Conservation (phyloP, 257 asterid genomes). For the Salvia splendens region DNA sequence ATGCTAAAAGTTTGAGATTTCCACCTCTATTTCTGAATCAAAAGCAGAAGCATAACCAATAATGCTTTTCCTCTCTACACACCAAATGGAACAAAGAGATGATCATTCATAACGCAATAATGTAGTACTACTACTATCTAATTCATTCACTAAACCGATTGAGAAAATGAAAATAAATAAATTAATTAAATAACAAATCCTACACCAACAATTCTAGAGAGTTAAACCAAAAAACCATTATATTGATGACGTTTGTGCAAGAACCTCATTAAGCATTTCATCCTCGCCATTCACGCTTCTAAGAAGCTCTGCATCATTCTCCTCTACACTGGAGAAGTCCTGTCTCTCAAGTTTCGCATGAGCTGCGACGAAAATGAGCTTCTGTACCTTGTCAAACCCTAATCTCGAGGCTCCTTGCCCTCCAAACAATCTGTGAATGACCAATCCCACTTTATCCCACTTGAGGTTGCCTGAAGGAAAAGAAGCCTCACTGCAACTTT, state of each 20-base stretch:
- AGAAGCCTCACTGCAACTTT: conserved; percentile 84
- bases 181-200: conserved; percentile 43
- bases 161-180: conserved; percentile 15
- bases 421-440: conserved; percentile 51
- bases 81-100: conserved; percentile 30
- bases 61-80: conserved; percentile 38
- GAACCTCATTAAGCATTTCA: conserved; percentile 64
- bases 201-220: conserved; percentile 32
- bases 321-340: conserved; percentile 57
- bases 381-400: conserved; percentile 67
- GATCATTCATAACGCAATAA: conserved; percentile 12
- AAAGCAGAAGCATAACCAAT: conserved; percentile 33
- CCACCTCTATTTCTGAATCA: conserved; percentile 33
- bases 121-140: conserved; percentile 17
- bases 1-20: conserved; percentile 1
- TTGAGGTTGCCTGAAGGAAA: conserved; percentile 79
- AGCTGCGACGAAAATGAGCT: conserved; percentile 70
- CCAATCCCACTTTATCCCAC: conserved; percentile 59
- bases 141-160: conserved; percentile 38
- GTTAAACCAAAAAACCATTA: conserved; percentile 42
- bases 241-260: conserved; percentile 61
- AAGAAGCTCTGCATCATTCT: conserved; percentile 61
- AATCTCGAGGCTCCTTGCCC: conserved; percentile 45
- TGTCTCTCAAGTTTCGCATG: conserved; percentile 64
- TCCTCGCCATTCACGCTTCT: conserved; percentile 49